phyloP scores from a whole-genome alignment of 2,329 filamentous ascomycete genomes.

The Metarhizium rileyi region DNA sequence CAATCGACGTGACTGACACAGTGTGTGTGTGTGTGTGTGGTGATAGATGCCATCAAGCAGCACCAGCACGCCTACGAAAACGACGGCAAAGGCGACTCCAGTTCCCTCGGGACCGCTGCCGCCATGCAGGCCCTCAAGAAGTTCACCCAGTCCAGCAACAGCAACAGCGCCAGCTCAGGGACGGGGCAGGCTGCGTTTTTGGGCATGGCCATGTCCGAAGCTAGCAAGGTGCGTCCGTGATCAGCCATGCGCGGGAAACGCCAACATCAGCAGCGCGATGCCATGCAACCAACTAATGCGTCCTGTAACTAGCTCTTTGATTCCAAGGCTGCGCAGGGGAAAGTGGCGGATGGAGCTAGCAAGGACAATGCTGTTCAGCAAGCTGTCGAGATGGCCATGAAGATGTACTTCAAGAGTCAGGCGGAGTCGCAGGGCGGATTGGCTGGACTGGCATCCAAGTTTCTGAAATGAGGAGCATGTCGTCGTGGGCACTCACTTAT shows the following conservation, averaged over 20 bases:
- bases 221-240: constrained; percentile 52
- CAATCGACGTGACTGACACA: background rate
- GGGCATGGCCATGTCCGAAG: constrained; percentile 79
- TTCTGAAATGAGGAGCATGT: constrained; percentile 12
- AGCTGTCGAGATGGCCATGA: constrained; percentile 78
- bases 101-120: constrained; percentile 58
- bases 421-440: constrained; percentile 35
- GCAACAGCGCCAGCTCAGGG: constrained; percentile 34
- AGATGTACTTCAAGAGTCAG: constrained; percentile 82
- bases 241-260: background rate
- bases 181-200: constrained; percentile 68
- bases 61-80: constrained; percentile 66
- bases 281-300: background rate
- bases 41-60: constrained; percentile 54
- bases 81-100: constrained; percentile 35
- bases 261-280: no score
- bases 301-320: constrained; percentile 43
- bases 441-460: constrained; percentile 37
- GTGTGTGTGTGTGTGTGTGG: background rate
- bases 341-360: constrained; percentile 47
- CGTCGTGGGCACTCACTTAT: no score
- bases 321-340: constrained; percentile 43
- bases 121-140: constrained; percentile 75
- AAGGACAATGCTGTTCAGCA: constrained; percentile 74
- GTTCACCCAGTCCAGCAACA: constrained; percentile 52